phyloP scores from a whole-genome alignment of 2,329 filamentous ascomycete genomes.

The Raffaelea deltoideospora region DNA sequence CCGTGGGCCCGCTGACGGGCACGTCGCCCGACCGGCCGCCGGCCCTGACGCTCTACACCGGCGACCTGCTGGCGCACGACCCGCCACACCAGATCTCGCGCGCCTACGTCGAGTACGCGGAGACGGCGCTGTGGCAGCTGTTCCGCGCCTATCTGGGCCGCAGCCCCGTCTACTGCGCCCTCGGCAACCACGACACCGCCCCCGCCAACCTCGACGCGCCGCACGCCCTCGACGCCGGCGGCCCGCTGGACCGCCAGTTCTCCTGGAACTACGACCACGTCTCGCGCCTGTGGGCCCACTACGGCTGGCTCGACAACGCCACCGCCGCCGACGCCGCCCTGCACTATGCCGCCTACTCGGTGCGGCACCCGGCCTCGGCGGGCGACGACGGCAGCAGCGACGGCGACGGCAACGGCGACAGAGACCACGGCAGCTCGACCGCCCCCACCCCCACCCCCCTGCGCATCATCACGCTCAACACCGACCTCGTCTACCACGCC shows the following conservation, averaged over 20 bases:
- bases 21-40: constrained; percentile 29
- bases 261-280: constrained; percentile 39
- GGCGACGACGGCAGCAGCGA: too few species aligned
- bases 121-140: constrained; percentile 36
- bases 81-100: constrained; percentile 32
- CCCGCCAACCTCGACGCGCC: constrained; percentile 38
- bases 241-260: constrained; percentile 32
- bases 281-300: constrained; percentile 30
- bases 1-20: constrained; percentile 39
- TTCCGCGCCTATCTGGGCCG: constrained; percentile 39
- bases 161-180: constrained; percentile 38
- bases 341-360: constrained; percentile 38
- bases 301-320: constrained; percentile 29
- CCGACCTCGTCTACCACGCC: constrained; percentile 41
- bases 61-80: constrained; percentile 43
- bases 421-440: too few species aligned
- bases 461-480: constrained; percentile 43
- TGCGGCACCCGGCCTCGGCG: constrained; percentile 21
- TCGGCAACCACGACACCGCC: constrained; percentile 43
- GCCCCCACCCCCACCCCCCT: too few species aligned
- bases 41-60: constrained; percentile 43
- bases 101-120: constrained; percentile 36
- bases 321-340: constrained; percentile 19
- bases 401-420: too few species aligned
- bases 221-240: constrained; percentile 24